Conservation (phyloP, 225 moss, liverwort and hornwort species). For the Marchantia paleacea region DNA sequence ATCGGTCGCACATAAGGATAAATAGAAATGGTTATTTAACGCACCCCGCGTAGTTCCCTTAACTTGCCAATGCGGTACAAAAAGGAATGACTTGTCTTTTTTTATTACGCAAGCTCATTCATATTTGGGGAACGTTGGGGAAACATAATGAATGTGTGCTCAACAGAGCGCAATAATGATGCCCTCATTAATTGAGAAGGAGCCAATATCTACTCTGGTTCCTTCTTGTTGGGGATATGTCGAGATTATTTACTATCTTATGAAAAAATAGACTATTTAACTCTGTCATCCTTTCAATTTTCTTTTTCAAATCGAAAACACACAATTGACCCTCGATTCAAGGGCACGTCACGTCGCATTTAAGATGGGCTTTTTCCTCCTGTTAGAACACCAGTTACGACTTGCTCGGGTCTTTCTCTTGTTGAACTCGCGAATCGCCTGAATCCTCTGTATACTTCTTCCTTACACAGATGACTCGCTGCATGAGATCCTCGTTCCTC, state of each 20-base stretch:
- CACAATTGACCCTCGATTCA: not conserved
- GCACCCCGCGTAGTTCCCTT: not conserved
- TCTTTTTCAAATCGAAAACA: not conserved
- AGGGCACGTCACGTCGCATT: constrained; percentile 3
- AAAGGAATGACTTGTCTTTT: not conserved
- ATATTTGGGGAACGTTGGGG: constrained; percentile 3
- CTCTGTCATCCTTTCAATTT: not conserved
- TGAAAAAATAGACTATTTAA: not conserved
- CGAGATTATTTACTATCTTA: not conserved
- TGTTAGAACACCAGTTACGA: not conserved
- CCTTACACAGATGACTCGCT: no score
- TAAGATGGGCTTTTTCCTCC: not conserved
- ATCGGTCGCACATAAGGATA: not conserved
- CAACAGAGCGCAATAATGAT: constrained; percentile 5
- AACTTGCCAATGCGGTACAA: not conserved
- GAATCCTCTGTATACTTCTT: no score
- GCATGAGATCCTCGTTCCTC: no score
- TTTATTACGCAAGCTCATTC: not conserved
- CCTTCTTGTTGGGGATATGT: constrained; percentile 3
- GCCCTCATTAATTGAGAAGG: not conserved
- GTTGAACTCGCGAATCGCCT: no score
- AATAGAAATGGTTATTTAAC: not conserved
- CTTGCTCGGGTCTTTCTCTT: no score
- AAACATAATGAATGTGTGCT: constrained; percentile 6
- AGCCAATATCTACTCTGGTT: not conserved